These are phyloP conservation scores for Penicillium roqueforti DNA, from an alignment of 495 filamentous ascomycete genomes.

Conservation along the genomic window DNA sequence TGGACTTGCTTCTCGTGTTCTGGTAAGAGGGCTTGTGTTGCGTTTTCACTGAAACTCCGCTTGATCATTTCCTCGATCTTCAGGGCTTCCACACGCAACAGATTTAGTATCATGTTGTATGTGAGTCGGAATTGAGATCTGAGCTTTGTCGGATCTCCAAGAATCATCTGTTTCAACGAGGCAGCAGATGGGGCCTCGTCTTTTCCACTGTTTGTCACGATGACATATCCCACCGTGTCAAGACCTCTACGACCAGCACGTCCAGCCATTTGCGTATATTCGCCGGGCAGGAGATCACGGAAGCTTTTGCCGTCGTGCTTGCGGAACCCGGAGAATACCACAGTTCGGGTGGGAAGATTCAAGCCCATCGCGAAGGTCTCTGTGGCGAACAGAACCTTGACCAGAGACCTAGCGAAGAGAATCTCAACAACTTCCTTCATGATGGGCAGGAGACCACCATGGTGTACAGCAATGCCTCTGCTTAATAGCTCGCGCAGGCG, in stretches of 20 bases:
- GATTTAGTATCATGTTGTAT: constrained; percentile 98
- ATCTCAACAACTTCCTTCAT: constrained; percentile 99
- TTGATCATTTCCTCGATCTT: constrained; percentile 99
- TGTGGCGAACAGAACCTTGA: constrained; percentile 95
- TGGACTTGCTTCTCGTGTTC: constrained; percentile 94
- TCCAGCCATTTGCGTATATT: constrained; percentile 98
- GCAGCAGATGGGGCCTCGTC: constrained; percentile 85
- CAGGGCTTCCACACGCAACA: constrained; percentile 89
- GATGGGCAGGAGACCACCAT: constrained; percentile 91
- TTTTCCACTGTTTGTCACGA: constrained; percentile 77
- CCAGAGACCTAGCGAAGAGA: constrained; percentile 86
- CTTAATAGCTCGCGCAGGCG: constrained; percentile 79
- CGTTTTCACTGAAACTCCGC: constrained; percentile 96
- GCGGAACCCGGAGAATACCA: constrained; percentile 94
- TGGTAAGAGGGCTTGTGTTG: constrained; percentile 91
- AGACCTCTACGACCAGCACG: constrained; percentile 90
- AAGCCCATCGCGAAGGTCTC: constrained; percentile 99
- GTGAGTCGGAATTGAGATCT: constrained; percentile 94
- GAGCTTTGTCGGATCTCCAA: constrained; percentile 92
- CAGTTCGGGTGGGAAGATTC: constrained; percentile 91
- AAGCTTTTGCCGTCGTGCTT: constrained; percentile 93
- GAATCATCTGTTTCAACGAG: constrained; percentile 84
- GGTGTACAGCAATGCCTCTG: constrained; percentile 91
- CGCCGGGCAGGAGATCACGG: constrained; percentile 85
- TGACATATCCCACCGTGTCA: constrained; percentile 87